Evolutionary conservation across 768 basidiomycete species (phyloP).

Genomic region (Tulasnella sp.): DNA sequence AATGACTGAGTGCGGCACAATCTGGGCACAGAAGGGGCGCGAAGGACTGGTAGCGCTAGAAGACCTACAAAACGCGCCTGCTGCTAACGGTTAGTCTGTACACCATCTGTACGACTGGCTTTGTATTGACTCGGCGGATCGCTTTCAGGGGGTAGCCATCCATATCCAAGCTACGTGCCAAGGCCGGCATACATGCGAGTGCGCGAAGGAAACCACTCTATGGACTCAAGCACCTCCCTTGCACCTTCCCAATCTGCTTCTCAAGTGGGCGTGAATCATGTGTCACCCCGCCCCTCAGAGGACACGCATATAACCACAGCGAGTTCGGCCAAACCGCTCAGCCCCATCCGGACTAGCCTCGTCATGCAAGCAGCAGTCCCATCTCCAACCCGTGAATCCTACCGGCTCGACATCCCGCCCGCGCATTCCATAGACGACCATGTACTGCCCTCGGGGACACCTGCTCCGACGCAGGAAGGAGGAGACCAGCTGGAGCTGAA

Average conservation of each 20-base stretch:
- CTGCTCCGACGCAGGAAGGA: conserved; percentile 33
- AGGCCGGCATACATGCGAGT: not conserved
- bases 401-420: conserved; percentile 45
- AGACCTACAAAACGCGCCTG: conserved; percentile 30
- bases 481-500: conserved; percentile 30
- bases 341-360: conserved; percentile 3
- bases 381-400: conserved; percentile 5
- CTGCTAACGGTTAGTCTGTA: conserved; percentile 4
- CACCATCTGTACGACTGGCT: not conserved
- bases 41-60: conserved; percentile 51
- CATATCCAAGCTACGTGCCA: conserved; percentile 8
- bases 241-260: conserved; percentile 76
- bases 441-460: not conserved
- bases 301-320: conserved; percentile 21
- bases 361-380: conserved; percentile 27
- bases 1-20: conserved; percentile 62
- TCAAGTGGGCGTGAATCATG: conserved; percentile 41
- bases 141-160: not conserved
- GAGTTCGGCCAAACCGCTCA: conserved; percentile 5
- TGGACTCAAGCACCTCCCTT: conserved; percentile 48
- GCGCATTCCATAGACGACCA: conserved; percentile 45
- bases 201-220: not conserved
- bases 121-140: conserved; percentile 15
- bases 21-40: conserved; percentile 64
- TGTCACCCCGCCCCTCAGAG: conserved; percentile 1